Evolutionary conservation across 176 grass and related monocot genomes (phyloP), one percentile per base, ranked within the genome.

Genomic region (Zoysia japonica): DNA sequence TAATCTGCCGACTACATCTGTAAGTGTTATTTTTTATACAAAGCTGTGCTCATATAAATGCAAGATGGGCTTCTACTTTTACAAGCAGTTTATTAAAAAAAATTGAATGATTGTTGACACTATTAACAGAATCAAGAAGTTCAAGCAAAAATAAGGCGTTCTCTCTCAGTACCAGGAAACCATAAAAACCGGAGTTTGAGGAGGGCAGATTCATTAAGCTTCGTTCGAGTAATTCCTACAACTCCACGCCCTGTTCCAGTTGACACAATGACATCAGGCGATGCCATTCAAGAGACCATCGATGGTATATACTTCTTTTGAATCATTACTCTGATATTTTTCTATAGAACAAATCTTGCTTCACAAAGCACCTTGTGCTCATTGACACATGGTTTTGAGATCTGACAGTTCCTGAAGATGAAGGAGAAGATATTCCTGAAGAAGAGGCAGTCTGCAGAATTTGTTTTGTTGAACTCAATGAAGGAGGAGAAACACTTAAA

Each of bases 401-500:
- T 54, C 54, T 83, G 51, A 38, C 79, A 96, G 89, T 70, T 74
- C 52, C 84, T 78, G 81, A 71, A 85, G 90, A 95, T 74, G 90
- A 77, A 84, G 88, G 90, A 12, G 88, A 99, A 95, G 96, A 99
- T 86, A 99, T 99, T 82, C 96, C 86, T 68, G 96, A 95, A 88
- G 96, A 99, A 83, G 96, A 99, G 82, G 96, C 96, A 37, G 92
- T 99, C 54, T 99, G 96, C 72, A 89, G 96, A 73, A 99, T 99
- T 71, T 99, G 96, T 87, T 48, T 99, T 13, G 79, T 99, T 79
- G 92, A 99, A 77, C 92, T 99, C 15, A 86, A 91, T 5, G 96
- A 99, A 91, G 92, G 92, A 67, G 96, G 92, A 28, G 96, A 99
- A 91, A 99, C 96, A 78, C 83, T 99, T 84, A 99, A 99, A 91